These are phyloP conservation scores for Venturia asperata DNA, from an alignment of 2,329 filamentous ascomycete species.

Conservation along the genomic window DNA sequence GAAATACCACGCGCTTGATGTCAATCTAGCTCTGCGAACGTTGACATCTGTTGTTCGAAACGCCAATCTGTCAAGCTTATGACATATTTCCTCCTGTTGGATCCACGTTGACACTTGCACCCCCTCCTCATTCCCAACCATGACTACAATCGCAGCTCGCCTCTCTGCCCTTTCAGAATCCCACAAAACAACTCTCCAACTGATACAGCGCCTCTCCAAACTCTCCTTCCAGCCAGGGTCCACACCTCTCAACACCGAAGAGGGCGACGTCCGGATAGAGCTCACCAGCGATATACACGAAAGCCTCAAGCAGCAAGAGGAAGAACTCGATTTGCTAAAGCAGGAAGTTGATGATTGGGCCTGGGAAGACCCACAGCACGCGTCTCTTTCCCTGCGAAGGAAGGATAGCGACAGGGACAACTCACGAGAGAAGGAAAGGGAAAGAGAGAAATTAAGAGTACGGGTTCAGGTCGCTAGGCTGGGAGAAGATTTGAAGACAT, in stretches of 20 bases:
- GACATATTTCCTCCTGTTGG: not conserved
- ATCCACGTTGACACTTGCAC: not conserved
- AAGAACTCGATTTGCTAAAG: conserved; percentile 71
- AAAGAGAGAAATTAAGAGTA: conserved; percentile 58
- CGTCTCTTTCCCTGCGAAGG: not conserved
- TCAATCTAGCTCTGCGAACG: not conserved
- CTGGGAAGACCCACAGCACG: conserved; percentile 29
- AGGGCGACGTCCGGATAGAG: conserved; percentile 62
- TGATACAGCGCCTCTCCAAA: conserved; percentile 51
- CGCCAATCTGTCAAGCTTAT: not conserved
- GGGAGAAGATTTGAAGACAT: conserved; percentile 57
- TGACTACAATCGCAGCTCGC: conserved; percentile 37
- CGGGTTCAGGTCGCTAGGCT: conserved; percentile 60
- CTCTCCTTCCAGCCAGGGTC: conserved; percentile 56
- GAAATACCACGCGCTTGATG: not conserved
- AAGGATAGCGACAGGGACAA: conserved; percentile 22
- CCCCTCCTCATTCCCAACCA: not conserved
- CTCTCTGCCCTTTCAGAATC: conserved; percentile 47
- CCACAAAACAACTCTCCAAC: conserved; percentile 46
- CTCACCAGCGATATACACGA: conserved; percentile 74
- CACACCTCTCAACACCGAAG: conserved; percentile 52
- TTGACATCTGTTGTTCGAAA: not conserved
- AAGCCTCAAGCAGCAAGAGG: conserved; percentile 67
- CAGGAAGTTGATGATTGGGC: conserved; percentile 71
- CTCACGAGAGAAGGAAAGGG: conserved; percentile 46